These are phyloP conservation scores for Phytopythium ostracodes DNA, from an alignment of 352 stramenopile genomes.

Conservation along the genomic window DNA sequence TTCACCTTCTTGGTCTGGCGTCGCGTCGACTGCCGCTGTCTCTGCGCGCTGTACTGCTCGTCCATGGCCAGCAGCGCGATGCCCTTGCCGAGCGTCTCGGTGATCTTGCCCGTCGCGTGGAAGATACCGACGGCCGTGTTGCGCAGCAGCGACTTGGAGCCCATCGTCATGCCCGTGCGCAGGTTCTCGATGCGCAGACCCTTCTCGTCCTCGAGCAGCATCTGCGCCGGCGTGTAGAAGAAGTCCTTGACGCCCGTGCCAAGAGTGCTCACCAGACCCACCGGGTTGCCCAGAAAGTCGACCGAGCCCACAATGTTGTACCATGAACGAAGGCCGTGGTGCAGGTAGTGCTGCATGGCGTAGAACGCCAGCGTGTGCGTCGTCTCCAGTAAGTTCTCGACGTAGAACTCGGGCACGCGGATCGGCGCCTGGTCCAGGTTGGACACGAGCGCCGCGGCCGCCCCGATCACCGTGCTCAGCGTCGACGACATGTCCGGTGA, in stretches of 20 bases:
- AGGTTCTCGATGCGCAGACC: constrained; percentile 81
- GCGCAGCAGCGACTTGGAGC: constrained; percentile 80
- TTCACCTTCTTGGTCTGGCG: constrained; percentile 75
- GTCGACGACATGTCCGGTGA: constrained; percentile 79
- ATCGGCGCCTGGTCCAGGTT: constrained; percentile 87
- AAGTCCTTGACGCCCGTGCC: constrained; percentile 92
- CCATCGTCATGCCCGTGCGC: constrained; percentile 85
- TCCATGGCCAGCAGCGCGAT: constrained; percentile 85
- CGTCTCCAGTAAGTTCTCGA: constrained; percentile 86
- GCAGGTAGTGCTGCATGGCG: constrained; percentile 84
- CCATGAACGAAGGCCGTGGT: constrained; percentile 79
- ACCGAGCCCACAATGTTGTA: constrained; percentile 89
- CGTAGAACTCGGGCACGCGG: constrained; percentile 87
- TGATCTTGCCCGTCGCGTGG: constrained; percentile 89
- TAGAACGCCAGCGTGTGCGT: constrained; percentile 83
- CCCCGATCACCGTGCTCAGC: constrained; percentile 77
- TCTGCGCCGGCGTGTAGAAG: constrained; percentile 93
- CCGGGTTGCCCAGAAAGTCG: constrained; percentile 88
- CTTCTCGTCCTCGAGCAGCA: constrained; percentile 89
- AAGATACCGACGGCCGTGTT: constrained; percentile 88
- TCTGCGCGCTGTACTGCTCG: constrained; percentile 83
- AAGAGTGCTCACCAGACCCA: constrained; percentile 86
- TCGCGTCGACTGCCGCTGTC: constrained; percentile 64
- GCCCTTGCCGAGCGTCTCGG: constrained; percentile 84
- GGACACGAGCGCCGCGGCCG: constrained; percentile 72